Evolutionary conservation across 2,329 filamentous ascomycete species (phyloP).

Genomic region (Rhinocladiella mackenziei): DNA sequence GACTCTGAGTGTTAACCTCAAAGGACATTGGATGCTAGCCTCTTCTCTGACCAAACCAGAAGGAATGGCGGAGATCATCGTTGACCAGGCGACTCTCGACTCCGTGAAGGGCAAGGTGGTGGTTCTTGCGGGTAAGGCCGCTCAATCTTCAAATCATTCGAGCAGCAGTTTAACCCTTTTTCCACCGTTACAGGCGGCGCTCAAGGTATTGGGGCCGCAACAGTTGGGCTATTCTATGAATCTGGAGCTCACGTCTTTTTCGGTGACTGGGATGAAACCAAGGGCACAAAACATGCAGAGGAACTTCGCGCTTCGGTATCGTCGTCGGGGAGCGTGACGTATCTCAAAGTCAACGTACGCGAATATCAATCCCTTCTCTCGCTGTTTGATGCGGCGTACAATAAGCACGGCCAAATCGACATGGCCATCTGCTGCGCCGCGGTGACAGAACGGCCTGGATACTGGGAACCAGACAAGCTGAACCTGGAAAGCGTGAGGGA

Average conservation of each 20-base stretch:
- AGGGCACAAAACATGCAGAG: slow-evolving; percentile 30
- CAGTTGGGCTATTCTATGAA: slow-evolving; percentile 39
- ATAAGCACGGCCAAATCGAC: slow-evolving; percentile 45
- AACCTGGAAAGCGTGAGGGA: slow-evolving; percentile 22
- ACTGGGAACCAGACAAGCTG: slow-evolving; percentile 23
- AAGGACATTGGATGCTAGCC: too few species aligned
- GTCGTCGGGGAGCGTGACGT: slow-evolving; percentile 22
- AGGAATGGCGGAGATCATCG: slow-evolving; percentile 17
- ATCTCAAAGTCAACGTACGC: slow-evolving; percentile 39
- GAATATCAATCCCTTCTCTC: slow-evolving; percentile 44
- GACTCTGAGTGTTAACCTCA: too few species aligned
- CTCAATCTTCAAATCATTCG: not conserved
- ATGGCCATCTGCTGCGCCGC: slow-evolving; percentile 49
- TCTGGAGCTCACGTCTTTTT: slow-evolving; percentile 43
- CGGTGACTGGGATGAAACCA: slow-evolving; percentile 36
- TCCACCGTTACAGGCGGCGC: slow-evolving; percentile 29
- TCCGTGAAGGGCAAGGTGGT: slow-evolving; percentile 23
- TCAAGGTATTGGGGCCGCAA: slow-evolving; percentile 45
- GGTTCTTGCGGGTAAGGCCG: slow-evolving; percentile 20
- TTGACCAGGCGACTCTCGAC: slow-evolving; percentile 16
- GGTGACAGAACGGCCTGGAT: slow-evolving; percentile 38
- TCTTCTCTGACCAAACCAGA: too few species aligned
- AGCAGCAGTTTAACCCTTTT: not conserved
- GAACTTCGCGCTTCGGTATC: slow-evolving; percentile 12
- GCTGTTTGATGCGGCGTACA: slow-evolving; percentile 46